Evolutionary conservation across 352 stramenopile genomes (phyloP), one percentile per base, ranked within the genome.

Genomic region (Elongisporangium prolatum): DNA sequence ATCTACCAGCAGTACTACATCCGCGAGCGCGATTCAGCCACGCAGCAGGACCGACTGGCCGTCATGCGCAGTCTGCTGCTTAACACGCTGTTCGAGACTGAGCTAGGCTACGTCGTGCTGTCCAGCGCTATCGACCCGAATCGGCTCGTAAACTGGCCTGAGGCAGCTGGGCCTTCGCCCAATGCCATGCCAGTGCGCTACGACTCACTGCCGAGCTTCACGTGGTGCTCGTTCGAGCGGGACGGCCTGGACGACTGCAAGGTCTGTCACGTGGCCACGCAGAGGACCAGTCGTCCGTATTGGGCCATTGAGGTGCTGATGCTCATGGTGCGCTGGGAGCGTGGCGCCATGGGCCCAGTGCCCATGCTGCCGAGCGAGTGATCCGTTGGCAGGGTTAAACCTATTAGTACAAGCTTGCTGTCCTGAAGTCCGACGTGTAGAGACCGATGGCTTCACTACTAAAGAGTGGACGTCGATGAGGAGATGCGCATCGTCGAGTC

Each of bases 291-390:
- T 63, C 67, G 70, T 37, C 52, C 75, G 20, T 79, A 80, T 60
- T 84, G 74, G 74, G 63, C 75, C 47, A 78, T 70, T 16, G 71
- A 84, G 61, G 71, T 84, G 48, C 58, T 84, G 59, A 57, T 80
- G 22, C 48, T 84, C 44, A 66, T 68, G 6, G 59, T 84, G 48
- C 74, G 74, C 21, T 80, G 71, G 65, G 69, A 84, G 56, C 76
- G 63, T 52, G 60, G 56, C 20, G 62, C 71, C 48, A 67, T 80
- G 16, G 69, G 68, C 3, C 67, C 74, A 18, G 61, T 80, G 48
- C 78, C 78, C 51, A 68, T 69, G 48, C 61, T 82, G 48, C 65
- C 34, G 10, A 44, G 34, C 34, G 34, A 44, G 11, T 44, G 34
- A 44, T 16, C 28, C 28, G 7, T 38, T 38, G n/a, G n/a, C n/a